Evolutionary conservation across 2,329 filamentous ascomycete genomes (phyloP).

Genomic region (Aureobasidium sp.): DNA sequence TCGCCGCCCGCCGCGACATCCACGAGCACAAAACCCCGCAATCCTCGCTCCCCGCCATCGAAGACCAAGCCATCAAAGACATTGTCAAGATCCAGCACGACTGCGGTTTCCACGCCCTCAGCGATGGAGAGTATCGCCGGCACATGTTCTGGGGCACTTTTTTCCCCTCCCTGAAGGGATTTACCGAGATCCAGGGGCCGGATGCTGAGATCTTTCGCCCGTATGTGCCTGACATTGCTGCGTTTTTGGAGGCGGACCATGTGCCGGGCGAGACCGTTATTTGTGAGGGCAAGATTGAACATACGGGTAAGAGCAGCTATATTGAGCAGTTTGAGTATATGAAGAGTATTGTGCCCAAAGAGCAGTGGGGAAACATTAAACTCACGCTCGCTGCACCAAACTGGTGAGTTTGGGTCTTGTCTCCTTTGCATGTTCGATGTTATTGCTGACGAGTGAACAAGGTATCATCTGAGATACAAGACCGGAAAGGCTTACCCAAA

Average conservation of each 20-base stretch:
- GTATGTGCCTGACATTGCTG: constrained; percentile 47
- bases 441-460: constrained; percentile 31
- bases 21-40: constrained; percentile 43
- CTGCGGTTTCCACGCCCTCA: constrained; percentile 51
- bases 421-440: no score
- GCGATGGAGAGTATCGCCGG: constrained; percentile 54
- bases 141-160: constrained; percentile 50
- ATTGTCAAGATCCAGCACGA: constrained; percentile 55
- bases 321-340: constrained; percentile 52
- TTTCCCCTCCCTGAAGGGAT: constrained; percentile 46
- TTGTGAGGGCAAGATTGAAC: constrained; percentile 49
- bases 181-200: constrained; percentile 41
- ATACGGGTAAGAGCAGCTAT: constrained; percentile 46
- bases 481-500: constrained; percentile 39
- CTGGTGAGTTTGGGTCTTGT: constrained; percentile 17
- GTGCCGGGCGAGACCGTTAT: constrained; percentile 50
- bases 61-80: constrained; percentile 54
- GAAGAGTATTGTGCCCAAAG: constrained; percentile 49
- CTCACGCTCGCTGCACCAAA: constrained; percentile 25
- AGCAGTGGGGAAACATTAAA: constrained; percentile 56
- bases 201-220: constrained; percentile 45
- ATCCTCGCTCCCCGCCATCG: constrained; percentile 48
- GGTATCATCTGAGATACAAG: constrained; percentile 60
- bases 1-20: constrained; percentile 45
- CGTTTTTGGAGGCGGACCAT: constrained; percentile 49